Conservation (phyloP, 352 stramenopile genomes). For the Phytophthora europaea region DNA sequence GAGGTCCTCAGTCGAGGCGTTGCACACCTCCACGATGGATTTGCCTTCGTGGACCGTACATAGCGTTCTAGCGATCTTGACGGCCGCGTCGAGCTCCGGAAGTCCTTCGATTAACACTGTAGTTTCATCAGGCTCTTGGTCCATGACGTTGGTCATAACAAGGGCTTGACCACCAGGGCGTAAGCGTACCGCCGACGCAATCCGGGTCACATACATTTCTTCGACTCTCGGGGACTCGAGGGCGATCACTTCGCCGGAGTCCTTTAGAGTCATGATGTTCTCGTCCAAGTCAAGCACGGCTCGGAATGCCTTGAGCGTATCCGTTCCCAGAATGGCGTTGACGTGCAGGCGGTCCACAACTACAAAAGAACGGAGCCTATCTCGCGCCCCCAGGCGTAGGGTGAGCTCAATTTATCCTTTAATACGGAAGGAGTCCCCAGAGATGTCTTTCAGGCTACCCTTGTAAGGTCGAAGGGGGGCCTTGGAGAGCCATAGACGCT, state of each 20-base stretch:
- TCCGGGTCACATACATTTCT: background rate
- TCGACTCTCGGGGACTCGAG: background rate
- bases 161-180: background rate
- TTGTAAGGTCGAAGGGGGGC: background rate
- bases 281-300: too few species aligned
- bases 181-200: background rate
- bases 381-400: background rate
- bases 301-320: background rate
- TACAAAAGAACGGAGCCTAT: background rate
- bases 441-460: background rate
- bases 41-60: background rate
- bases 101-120: slow-evolving; percentile 1
- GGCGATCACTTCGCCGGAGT: background rate
- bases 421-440: background rate
- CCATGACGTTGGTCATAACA: background rate
- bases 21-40: background rate
- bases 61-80: background rate
- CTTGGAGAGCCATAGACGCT: background rate
- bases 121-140: background rate
- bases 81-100: background rate
- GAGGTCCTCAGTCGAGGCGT: background rate
- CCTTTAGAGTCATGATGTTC: slow-evolving; percentile 1
- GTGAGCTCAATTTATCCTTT: background rate
- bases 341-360: background rate
- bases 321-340: background rate